Conservation (phyloP, 139 green algal genomes). For the Yamagishiella unicocca region DNA sequence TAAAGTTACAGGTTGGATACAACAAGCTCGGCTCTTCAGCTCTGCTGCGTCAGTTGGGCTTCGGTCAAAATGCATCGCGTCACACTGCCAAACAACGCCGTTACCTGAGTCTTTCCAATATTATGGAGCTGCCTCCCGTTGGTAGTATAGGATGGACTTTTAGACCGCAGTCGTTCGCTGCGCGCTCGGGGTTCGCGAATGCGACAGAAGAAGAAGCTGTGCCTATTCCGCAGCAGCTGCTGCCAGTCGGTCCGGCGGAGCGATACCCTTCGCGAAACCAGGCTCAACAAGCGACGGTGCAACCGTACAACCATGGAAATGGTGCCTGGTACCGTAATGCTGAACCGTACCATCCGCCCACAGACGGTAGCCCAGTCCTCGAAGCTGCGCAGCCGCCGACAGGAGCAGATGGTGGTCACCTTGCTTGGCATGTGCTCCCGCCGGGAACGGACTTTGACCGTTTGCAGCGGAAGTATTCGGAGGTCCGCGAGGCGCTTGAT, state of each 20-base stretch:
- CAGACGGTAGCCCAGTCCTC: no score
- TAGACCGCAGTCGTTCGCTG: background rate
- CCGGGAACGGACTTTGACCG: conserved; percentile 24
- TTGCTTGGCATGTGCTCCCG: conserved; percentile 5
- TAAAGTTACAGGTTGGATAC: no score
- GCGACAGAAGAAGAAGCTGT: background rate
- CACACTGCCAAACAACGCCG: background rate
- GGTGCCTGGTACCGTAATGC: no score
- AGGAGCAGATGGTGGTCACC: background rate
- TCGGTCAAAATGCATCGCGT: conserved; percentile 6
- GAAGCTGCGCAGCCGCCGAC: background rate
- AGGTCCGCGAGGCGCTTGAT: conserved; percentile 34
- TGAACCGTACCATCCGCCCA: no score
- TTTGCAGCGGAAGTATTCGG: conserved; percentile 31
- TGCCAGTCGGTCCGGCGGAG: background rate
- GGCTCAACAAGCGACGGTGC: no score
- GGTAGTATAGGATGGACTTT: conserved; percentile 35
- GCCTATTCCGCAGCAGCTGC: background rate
- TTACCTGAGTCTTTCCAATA: background rate
- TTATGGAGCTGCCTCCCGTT: conserved; percentile 1
- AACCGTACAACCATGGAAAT: no score
- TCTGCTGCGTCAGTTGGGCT: no score
- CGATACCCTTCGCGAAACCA: no score
- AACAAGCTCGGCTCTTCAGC: no score
- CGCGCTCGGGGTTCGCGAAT: background rate